These are phyloP conservation scores for Nicotiana otophora DNA, from an alignment of 257 asterid species.

Conservation along the genomic window DNA sequence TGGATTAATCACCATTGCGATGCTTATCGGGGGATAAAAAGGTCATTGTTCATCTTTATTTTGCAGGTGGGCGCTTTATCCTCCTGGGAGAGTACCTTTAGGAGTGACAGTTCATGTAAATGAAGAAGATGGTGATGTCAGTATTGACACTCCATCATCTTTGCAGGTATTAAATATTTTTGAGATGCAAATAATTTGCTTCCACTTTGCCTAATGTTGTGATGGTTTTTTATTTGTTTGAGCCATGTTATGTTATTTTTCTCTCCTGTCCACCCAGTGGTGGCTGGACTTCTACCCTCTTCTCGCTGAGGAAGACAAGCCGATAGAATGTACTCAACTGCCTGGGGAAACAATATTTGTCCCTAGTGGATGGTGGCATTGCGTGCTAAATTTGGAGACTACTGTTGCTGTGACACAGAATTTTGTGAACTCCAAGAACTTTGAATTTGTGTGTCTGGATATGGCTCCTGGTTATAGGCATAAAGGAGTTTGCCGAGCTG, in stretches of 20 bases:
- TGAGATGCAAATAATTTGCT: constrained; percentile 9
- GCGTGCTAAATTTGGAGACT: constrained; percentile 90
- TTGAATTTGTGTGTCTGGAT: constrained; percentile 87
- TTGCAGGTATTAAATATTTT: constrained; percentile 56
- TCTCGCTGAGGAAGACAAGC: constrained; percentile 79
- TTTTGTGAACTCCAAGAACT: constrained; percentile 79
- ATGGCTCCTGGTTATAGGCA: constrained; percentile 97
- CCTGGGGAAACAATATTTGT: constrained; percentile 98
- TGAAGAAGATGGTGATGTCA: constrained; percentile 97
- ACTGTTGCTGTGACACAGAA: constrained; percentile 92
- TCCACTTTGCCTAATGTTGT: not conserved
- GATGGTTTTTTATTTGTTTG: not conserved
- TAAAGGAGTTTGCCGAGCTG: constrained; percentile 94
- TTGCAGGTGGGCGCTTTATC: constrained; percentile 97
- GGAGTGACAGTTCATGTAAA: constrained; percentile 97
- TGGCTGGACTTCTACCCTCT: constrained; percentile 98
- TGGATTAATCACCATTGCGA: not conserved
- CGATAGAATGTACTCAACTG: constrained; percentile 92
- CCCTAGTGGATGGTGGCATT: constrained; percentile 99
- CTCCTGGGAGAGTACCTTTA: constrained; percentile 96
- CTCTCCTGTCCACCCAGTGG: constrained; percentile 52
- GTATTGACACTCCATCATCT: constrained; percentile 82
- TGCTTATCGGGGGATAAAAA: not conserved
- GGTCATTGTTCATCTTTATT: not conserved
- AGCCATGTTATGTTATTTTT: not conserved